These are phyloP conservation scores for Cicer arietinum DNA, from an alignment of 306 rosid species.

Conservation along the genomic window DNA sequence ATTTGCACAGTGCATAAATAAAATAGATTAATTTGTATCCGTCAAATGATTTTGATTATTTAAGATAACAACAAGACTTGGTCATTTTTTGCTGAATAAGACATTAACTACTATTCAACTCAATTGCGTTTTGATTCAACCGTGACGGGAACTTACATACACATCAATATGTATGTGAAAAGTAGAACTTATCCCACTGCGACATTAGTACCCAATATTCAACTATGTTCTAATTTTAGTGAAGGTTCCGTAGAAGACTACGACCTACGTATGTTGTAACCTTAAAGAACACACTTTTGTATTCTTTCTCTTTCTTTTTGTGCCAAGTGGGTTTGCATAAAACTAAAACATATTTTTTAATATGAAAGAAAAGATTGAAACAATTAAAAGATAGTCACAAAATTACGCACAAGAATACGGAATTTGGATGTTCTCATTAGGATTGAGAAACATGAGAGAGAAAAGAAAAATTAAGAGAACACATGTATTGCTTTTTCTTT, in stretches of 20 bases:
- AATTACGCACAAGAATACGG: not conserved
- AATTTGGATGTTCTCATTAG: no score
- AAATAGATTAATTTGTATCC: no score
- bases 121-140: not conserved
- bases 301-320: not conserved
- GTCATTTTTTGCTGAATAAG: no score
- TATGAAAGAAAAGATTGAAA: not conserved
- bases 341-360: not conserved
- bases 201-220: not conserved
- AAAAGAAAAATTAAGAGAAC: no score
- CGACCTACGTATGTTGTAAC: not conserved
- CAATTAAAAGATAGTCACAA: not conserved
- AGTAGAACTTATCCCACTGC: constrained; percentile 11
- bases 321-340: not conserved
- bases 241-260: constrained; percentile 18
- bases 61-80: no score
- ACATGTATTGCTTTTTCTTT: no score
- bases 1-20: no score
- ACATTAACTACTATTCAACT: not conserved
- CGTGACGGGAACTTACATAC: no score
- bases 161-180: not conserved
- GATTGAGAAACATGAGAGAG: no score
- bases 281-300: not conserved
- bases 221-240: not conserved
- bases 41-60: no score